Conservation (phyloP, 2,329 filamentous ascomycete species). For the Aspergillus piperis region DNA sequence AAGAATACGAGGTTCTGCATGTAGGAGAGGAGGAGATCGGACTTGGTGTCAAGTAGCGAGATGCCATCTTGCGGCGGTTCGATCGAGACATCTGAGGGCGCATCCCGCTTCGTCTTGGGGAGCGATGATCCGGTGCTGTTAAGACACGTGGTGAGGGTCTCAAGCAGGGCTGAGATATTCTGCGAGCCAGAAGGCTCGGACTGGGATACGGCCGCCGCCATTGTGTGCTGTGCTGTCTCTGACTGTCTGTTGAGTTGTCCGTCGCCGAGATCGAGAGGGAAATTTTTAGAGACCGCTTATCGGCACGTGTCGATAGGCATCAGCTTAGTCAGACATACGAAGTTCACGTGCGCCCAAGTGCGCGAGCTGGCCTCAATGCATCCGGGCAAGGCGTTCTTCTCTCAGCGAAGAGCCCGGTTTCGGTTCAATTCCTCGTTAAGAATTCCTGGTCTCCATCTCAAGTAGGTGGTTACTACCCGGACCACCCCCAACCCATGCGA, state of each 20-base stretch:
- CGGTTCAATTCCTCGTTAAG: neutral
- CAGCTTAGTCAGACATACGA: neutral
- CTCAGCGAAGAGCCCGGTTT: neutral
- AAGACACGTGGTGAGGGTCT: slow-evolving; percentile 39
- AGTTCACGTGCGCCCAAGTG: slow-evolving; percentile 21
- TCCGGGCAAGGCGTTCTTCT: neutral
- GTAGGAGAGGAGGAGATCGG: slow-evolving; percentile 94
- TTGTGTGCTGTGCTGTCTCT: slow-evolving; percentile 17
- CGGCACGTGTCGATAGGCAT: slow-evolving; percentile 25
- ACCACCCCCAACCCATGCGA: slow-evolving; percentile 12
- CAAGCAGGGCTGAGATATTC: slow-evolving; percentile 34
- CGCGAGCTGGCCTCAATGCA: slow-evolving; percentile 21
- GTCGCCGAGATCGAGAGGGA: slow-evolving; percentile 13
- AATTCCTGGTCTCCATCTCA: neutral
- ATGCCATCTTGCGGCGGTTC: slow-evolving; percentile 82
- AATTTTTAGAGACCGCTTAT: slow-evolving; percentile 27
- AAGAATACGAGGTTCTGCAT: slow-evolving; percentile 91
- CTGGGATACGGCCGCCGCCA: slow-evolving; percentile 28
- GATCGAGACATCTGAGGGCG: slow-evolving; percentile 65
- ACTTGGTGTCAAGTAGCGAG: slow-evolving; percentile 92
- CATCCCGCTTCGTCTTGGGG: slow-evolving; percentile 32
- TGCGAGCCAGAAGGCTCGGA: slow-evolving; percentile 24
- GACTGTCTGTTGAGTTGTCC: neutral
- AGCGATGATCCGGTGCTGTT: slow-evolving; percentile 38
- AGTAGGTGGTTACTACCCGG: neutral